Evolutionary conservation across 2,329 filamentous ascomycete genomes (phyloP).

Genomic region (Nemania abortiva): DNA sequence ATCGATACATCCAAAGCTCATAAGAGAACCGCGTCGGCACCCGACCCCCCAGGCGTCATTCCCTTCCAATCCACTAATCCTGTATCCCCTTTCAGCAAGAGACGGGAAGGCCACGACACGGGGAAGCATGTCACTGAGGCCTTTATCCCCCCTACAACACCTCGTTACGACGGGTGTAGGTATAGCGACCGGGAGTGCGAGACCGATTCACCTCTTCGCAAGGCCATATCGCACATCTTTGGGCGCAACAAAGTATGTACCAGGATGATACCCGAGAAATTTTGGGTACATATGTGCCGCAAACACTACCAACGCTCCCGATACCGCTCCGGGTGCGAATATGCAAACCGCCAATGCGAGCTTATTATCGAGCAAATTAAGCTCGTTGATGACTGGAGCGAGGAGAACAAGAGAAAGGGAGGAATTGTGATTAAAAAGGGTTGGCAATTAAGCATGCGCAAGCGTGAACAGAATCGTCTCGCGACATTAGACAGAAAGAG

Average conservation of each 20-base stretch:
- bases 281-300: conserved; percentile 83
- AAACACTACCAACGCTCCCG: conserved; percentile 84
- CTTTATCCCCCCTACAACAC: too few relatives aligned
- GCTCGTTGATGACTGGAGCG: conserved; percentile 73
- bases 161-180: too few relatives aligned
- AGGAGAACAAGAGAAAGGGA: conserved; percentile 57
- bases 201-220: conserved; percentile 72
- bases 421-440: conserved; percentile 61
- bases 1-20: conserved; percentile 53
- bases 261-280: conserved; percentile 72
- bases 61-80: conserved; percentile 40
- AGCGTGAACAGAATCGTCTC: conserved; percentile 72
- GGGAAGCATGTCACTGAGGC: too few relatives aligned
- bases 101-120: too few relatives aligned
- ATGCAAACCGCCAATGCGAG: conserved; percentile 72
- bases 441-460: conserved; percentile 73
- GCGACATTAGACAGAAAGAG: conserved; percentile 54
- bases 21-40: conserved; percentile 64
- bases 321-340: conserved; percentile 73
- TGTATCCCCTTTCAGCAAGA: too few relatives aligned
- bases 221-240: conserved; percentile 84
- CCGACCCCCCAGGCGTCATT: conserved; percentile 56
- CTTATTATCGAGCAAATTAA: conserved; percentile 73
- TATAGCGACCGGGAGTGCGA: conserved; percentile 63
- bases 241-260: conserved; percentile 86